Evolutionary conservation across 768 basidiomycete genomes (phyloP), one percentile per base, ranked within the genome.

Genomic region (Lactarius akahatsu): DNA sequence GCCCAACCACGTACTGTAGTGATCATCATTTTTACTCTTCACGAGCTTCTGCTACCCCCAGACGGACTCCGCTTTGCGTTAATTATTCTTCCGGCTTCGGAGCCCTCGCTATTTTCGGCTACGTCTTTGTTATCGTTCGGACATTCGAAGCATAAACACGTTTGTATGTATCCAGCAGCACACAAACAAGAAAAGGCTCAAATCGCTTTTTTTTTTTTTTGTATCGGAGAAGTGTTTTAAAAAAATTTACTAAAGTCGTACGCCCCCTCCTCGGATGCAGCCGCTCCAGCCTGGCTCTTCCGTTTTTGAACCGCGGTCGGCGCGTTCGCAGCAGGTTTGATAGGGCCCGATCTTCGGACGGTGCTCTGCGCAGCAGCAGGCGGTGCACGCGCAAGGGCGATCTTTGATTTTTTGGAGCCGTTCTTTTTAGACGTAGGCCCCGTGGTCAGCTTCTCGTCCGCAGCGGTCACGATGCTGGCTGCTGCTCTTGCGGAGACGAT

Each of bases 221-320:
- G 30, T 30, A 30, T 30, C 30, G 45, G 23, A 8, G 20, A 11
- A 47, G 26, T 15, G 20, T 30, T 10, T 56, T 30, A 75, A 74
- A 87, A 87, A 77, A 85, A 87, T 72, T 81, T 80, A 43, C 78
- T 78, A 72, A 89, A 89, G 73, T 86, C 83, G 72, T 88, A 88
- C 34, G 79, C 81, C 72, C 81, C 78, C 54, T 74, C 77, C 63
- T 55, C 64, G 7, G 47, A n/a, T 18, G 58, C 70, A 2, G 66
- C 63, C 9, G 68, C 63, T 18, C 66, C 11, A 38, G 36, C 70
- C 72, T 72, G 76, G 63, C 72, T 74, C 63, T 76, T 75, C 30
- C 38, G 59, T 4, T 36, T 61, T 26, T n/a, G 41, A 28, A 41
- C 65, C n/a, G 26, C 11, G 56, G 73, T 67, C n/a, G 78, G 72